Evolutionary conservation across 2,329 filamentous ascomycete genomes (phyloP), one percentile per base, ranked within the genome.

Genomic region (Arthrobotrys entomopaga): DNA sequence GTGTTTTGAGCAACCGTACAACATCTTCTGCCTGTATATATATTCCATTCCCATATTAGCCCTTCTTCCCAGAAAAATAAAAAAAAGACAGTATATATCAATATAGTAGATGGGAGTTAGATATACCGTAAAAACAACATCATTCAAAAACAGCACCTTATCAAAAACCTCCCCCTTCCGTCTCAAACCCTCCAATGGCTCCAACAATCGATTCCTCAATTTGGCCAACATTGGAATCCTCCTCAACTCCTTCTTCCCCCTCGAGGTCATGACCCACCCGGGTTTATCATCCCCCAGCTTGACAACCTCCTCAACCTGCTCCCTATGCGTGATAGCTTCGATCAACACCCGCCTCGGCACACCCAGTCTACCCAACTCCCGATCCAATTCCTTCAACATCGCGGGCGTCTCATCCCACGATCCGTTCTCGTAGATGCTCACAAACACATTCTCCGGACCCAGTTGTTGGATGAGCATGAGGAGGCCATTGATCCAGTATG

Each of bases 371-470:
- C 83, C 85, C 8, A 91, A 81, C 64, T 85, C 81, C 0, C 75
- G 77, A 67, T 90, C 87, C 26, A 92, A 82, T 22, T 86, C 83
- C 20, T 80, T 81, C 76, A 92, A 81, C 5, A 86, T 86, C 15
- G 82, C 84, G 80, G 91, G 91, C 16, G 87, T 90, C 69, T 88
- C 83, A 79, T 92, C 90, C 82, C 86, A 88, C 79, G 87, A 90
- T 3, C 89, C 89, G 77, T 87, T 89, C 80, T 92, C 90, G 70
- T 87, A 85, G 29, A 91, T 84, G 72, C 86, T 88, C 46, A 92
- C 85, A 79, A 86, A 91, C 1, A 91, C 86, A 79, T 91, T 91
- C 2, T 87, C 83, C 0, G 85, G 81, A 0, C 89, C 89, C 2
- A 91, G 81, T 4, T 83, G 82, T 52, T 84, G 82, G 3, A 86